Base-by-base conservation (phyloP, 495 filamentous ascomycete genomes). In the Neurospora tetrasperma region DNA sequence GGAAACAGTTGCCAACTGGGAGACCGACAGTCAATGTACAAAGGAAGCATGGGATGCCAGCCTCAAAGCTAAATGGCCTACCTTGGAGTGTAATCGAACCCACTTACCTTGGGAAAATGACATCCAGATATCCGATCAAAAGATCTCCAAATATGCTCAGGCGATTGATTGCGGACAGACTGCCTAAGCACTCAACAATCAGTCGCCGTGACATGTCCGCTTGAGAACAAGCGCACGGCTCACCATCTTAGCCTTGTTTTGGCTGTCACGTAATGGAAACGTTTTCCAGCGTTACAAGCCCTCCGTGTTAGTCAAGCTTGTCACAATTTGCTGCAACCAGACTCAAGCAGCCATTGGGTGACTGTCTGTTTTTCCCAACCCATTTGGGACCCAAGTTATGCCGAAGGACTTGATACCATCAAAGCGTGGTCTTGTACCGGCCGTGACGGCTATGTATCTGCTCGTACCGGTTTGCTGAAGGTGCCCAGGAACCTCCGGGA, bases 381-480 rank as follows among this genome's bases (percentile, higher is more conserved):
- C 23, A 66, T 38, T 27, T 35, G 54, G 27, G 23, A 27, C 54
- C 54, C 27, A 66, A 66, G 14, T 38, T 35, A 27, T 66, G 54
- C 54, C 54, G 54, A 66, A 18, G 27, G 27, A 66, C 27, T 66
- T 66, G 54, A 66, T 38, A 66, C 27, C 54, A 38, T 35, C 54
- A 35, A 62, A 66, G 54, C 54, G 27, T 66, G 27, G 54, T 35
- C 27, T 66, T 66, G 76, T 79, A 79, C 75, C 72, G 70, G 46
- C 59, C 54, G 71, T 70, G 27, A 40, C 40, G 23, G 54, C n/a
- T 41, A 76, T 70, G 78, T 79, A 78, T 71, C 71, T 72, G 35
- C 42, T 71, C 71, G 78, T 79, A 78, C 76, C 73, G 48, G 46
- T 14, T 40, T 72, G 76, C 74, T 35, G 54, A 66, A 66, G 23